Evolutionary conservation across 495 filamentous ascomycete species (phyloP).

Genomic region (Podospora pseudoanserina): DNA sequence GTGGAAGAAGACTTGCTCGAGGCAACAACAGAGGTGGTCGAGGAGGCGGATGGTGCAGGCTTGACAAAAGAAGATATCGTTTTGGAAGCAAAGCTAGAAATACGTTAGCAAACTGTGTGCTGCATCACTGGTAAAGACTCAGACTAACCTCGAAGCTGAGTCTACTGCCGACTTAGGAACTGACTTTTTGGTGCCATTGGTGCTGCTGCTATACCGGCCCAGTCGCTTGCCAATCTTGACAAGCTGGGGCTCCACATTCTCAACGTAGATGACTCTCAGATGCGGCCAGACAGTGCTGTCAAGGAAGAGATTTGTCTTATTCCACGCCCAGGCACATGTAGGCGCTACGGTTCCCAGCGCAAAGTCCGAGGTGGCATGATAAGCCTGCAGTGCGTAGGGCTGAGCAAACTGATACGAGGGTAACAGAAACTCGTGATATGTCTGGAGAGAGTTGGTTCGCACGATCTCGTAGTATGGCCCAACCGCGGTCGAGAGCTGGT

Average conservation of each 20-base stretch:
- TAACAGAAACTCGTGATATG: constrained; percentile 67
- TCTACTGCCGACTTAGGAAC: constrained; percentile 25
- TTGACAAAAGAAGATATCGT: constrained; percentile 37
- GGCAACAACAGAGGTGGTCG: background rate
- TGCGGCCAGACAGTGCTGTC: constrained; percentile 75
- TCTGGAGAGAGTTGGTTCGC: constrained; percentile 55
- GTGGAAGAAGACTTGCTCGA: constrained; percentile 10
- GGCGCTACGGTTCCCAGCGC: constrained; percentile 69
- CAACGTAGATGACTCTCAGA: constrained; percentile 71
- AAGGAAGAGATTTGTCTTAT: constrained; percentile 62
- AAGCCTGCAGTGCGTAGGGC: constrained; percentile 71
- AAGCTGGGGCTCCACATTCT: constrained; percentile 93
- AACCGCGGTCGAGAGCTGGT: constrained; percentile 51
- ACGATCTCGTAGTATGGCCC: constrained; percentile 71
- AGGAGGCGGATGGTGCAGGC: constrained; percentile 31
- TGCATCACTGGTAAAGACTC: background rate
- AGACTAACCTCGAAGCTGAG: constrained; percentile 23
- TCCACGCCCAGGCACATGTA: constrained; percentile 64
- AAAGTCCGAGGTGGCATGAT: constrained; percentile 62
- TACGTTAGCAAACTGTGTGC: background rate
- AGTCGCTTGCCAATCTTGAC: constrained; percentile 87
- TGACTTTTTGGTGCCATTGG: constrained; percentile 43
- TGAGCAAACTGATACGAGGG: constrained; percentile 68
- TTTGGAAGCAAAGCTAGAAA: constrained; percentile 15
- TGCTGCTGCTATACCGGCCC: constrained; percentile 64